Base-by-base conservation (phyloP, 208 protist species). In the Trypanosoma brucei region DNA sequence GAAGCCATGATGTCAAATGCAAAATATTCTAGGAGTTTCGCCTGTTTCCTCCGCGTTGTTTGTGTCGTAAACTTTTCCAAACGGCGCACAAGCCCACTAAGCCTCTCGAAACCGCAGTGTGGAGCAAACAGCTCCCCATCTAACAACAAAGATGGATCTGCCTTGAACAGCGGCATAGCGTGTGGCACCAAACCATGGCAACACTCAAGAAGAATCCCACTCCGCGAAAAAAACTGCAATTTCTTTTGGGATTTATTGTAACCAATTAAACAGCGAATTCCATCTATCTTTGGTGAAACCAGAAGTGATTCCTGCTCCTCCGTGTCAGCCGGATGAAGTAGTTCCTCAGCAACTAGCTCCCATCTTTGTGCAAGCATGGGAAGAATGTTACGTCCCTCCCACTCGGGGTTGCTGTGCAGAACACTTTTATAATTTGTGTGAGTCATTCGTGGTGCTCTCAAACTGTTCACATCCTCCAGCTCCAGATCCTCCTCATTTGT, bases 1-100 rank as follows among this genome's bases (percentile, higher is more conserved):
- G 75, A 86, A 75, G 91, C 87, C 84, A 95, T 93, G 58, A 93
- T 87, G 71, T 95, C 89, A 70, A 95, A 95, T 3, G 86, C 84
- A 62, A 89, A 92, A 77, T 91, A 93, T 72, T 95, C 83, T 11
- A 95, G 58, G 39, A 92, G 74, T 3, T 75, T 67, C 8, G 68
- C 62, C 62, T 92, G 84, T 8, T 67, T 74, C 49, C 64, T 65
- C 8, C 56, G 68, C 0, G 87, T 65, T 9, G 63, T 70, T 11
- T 75, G 59, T 3, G 73, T 74, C 38, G 58, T 53, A 35, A 58
- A 72, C 45, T 73, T 84, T 33, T 45, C 52, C 8, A 82, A 80
- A 36, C 83, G 70, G 3, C 89, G 78, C 42, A 93, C 86, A 33
- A 93, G 75, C 9, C 86, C 81, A 77, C 83, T 92, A 14, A 95